Percentiles rank a stretch among this genome's conserved stretches.
phyloP scores from a whole-genome alignment of 2,329 filamentous ascomycete genomes.

The Alternaria ventricosa region DNA sequence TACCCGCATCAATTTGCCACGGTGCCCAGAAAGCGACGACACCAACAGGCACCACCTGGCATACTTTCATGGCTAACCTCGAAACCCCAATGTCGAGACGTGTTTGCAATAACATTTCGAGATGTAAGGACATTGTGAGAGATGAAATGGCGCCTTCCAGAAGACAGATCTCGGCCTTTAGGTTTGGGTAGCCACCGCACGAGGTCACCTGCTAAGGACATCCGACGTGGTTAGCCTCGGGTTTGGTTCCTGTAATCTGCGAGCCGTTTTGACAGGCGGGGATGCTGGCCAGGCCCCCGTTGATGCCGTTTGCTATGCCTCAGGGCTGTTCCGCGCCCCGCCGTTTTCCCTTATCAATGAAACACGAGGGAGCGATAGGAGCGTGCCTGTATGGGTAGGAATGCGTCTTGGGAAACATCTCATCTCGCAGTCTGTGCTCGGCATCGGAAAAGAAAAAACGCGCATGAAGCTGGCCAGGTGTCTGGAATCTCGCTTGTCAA shows the following conservation, averaged over 20 bases:
- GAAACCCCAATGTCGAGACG: neutral
- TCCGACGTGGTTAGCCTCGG: constrained; percentile 14
- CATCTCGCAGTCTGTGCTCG: neutral
- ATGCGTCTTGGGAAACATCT: neutral
- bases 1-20: neutral
- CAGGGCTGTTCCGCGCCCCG: constrained; percentile 7
- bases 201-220: neutral
- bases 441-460: neutral
- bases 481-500: constrained; percentile 20
- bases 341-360: constrained; percentile 9
- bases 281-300: constrained; percentile 1
- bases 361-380: constrained; percentile 6
- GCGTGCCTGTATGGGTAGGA: neutral
- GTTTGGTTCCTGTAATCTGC: constrained; percentile 20
- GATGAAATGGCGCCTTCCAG: neutral
- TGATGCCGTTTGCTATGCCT: constrained; percentile 1
- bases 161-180: neutral
- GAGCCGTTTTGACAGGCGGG: constrained; percentile 9
- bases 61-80: neutral
- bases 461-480: constrained; percentile 11
- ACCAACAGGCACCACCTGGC: neutral
- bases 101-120: neutral
- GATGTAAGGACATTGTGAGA: neutral
- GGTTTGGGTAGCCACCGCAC: constrained; percentile 6
- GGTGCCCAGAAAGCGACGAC: neutral